Evolutionary conservation across 805 yeast genomes (phyloP), one percentile per base, ranked within the genome.

Genomic region (Cyberlindnera americana): DNA sequence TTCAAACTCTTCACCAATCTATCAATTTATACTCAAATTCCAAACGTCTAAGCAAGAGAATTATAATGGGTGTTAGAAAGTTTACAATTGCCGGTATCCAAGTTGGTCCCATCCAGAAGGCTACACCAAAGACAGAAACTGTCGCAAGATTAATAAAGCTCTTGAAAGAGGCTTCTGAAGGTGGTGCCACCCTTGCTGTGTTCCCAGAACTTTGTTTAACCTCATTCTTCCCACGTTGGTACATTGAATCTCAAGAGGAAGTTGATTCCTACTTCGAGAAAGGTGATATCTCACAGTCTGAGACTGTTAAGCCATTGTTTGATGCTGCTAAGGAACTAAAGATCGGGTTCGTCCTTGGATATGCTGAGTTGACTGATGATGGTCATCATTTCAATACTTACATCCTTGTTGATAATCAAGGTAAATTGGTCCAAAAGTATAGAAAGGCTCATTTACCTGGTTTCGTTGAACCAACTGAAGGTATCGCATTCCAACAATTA

Each of bases 401-500:
- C 30, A 49, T 61, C 5, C 46, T 61, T 25, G 60, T 62, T 27
- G 65, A 59, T 39, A 57, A 60, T 35, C 48, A 46, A 15, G 69
- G 66, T 6, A 39, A 48, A 12, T 33, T 54, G 9, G 53, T 63
- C 5, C 53, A 52, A 33, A 65, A 64, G 45, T 58, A 65, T 47
- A 57, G 69, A 47, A 64, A 65, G 41, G 61, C 64, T 19, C 67
- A 65, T 39, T 42, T 65, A 17, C 69, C 69, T 22, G 69, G 69
- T 2, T 60, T 54, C 34, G 48, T 37, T 19, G 67, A 64, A 18
- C 69, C 70, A 35, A 57, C 59, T n/a, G 55, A 48, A 30, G 58
- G 57, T 8, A 46, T 58, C 26, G 51, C 50, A 22, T 61, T 57
- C 38, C 67, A 66, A 46, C 69, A 65, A 46, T 47, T 65, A 30